These are phyloP conservation scores for Calonectria crousiana DNA, from an alignment of 2,329 filamentous ascomycete genomes.

Conservation along the genomic window DNA sequence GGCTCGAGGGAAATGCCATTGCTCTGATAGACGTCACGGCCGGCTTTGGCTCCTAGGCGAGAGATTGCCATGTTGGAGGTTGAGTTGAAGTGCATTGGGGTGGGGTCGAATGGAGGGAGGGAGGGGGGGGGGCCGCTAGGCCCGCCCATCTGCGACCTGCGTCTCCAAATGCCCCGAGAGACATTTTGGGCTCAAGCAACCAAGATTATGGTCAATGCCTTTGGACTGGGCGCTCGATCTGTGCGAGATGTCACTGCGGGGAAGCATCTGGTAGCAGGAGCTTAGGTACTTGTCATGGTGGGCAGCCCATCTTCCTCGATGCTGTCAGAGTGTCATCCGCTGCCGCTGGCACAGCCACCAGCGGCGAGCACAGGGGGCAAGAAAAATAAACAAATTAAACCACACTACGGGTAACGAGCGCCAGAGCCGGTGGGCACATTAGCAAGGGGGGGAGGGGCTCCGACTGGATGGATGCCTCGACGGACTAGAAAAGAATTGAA, in stretches of 20 bases:
- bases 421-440: conserved; percentile 10
- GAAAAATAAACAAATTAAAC: background rate
- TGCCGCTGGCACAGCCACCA: background rate
- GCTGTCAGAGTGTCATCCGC: background rate
- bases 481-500: background rate
- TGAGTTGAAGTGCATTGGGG: conserved; percentile 22
- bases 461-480: conserved; percentile 16
- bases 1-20: background rate
- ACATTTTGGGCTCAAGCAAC: conserved; percentile 9
- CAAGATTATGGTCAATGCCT: conserved; percentile 6
- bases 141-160: conserved; percentile 25
- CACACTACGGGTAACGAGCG: conserved; percentile 7
- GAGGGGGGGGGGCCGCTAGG: conserved; percentile 21
- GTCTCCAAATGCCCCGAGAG: conserved; percentile 19
- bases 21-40: conserved; percentile 3
- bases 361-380: background rate
- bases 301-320: background rate
- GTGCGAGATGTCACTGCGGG: conserved; percentile 12
- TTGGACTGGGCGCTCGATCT: conserved; percentile 7
- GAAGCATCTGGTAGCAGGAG: background rate
- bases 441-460: conserved; percentile 15
- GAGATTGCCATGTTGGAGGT: conserved; percentile 22
- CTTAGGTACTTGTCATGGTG: background rate
- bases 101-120: conserved; percentile 7
- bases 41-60: conserved; percentile 9